Base-by-base conservation (phyloP, 2,329 filamentous ascomycete genomes). In the Ophiocordyceps camponoti-leonardi region DNA sequence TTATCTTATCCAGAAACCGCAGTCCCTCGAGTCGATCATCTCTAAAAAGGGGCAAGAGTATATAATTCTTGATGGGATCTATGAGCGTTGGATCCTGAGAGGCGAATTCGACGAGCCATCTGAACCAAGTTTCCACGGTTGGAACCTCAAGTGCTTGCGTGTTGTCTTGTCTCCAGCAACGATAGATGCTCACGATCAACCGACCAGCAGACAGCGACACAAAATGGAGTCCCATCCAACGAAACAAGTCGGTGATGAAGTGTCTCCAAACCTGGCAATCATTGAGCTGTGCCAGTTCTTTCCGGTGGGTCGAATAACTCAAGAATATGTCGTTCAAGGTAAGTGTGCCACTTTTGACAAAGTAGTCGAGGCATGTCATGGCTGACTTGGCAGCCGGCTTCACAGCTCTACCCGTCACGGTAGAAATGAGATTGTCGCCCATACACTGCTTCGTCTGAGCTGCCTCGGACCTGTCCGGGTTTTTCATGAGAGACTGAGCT, bases 381-480 rank as follows among this genome's bases (percentile, higher is more conserved):
- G 79, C 75, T 33, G 81, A 81, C 57, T 86, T 86, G 39, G 79
- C 77, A 44, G 80, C 67, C 11, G 78, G 72, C 50, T 75, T 78
- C 16, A 77, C 68, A 31, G 76, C 76, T 48, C 74, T 68, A 47
- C 75, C 71, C 20, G 71, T 68, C 40, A 84, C 69, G 14, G 81
- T 75, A 2, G 73, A 70, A 16, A 83, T 54, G 7, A 79, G 67
- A 6, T 64, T 71, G 23, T 67, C 58, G 16, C 79, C 53, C 7
- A 81, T 64, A 16, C 55, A 57, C 18, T 56, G 52, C 52, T 71
- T 73, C 30, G 71, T 63, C 4, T 56, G 48, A 13, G 52, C 54
- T 2, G 62, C 61, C 19, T 56, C 57, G n/a, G 59, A 49, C 3
- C 58, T 52, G 26, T 66, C 57, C 0, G 73, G 69, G 48, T 79